Base-by-base conservation (phyloP, 2,329 filamentous ascomycete genomes). In the Botryotinia globosa region DNA sequence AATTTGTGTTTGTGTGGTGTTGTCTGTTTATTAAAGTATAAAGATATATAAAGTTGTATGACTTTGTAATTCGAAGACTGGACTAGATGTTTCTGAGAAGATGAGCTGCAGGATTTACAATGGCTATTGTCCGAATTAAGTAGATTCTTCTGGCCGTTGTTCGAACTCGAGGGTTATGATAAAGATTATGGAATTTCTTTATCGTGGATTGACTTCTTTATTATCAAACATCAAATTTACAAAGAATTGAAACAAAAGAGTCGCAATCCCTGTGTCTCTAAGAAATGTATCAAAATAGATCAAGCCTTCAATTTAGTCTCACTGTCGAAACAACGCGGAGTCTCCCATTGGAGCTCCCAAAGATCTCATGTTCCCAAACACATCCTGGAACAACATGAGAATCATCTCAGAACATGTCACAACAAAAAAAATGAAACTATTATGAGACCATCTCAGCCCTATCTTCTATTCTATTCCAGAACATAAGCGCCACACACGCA, bases 41-140 rank as follows among this genome's bases (percentile, higher is more conserved):
- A 63, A 44, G 16, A 12, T 62, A 16, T 61, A 16, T 39, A n/a
- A n/a, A 25, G 29, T 37, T 34, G 29, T 18, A 22, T 16, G n/a
- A 9, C 14, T 56, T 9, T 29, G 7, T 32, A 29, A 39, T n/a
- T 39, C 22, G 22, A 61, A 61, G 34, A 61, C 22, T 39, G 37
- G 34, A 61, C 58, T 61, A 16, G 58, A 9, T n/a, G 34, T 62
- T 29, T 18, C 16, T 67, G 29, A 12, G 65, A 44, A n/a, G 29
- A 56, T 68, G 20, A n/a, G 3, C 54, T 68, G 45, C 14, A 0
- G 5, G 3, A 25, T 16, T 22, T 32, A 68, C 65, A 68, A 56
- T 68, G 10, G 37, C 3, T 3, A 68, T 68, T 68, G 48, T 68
- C 65, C 65, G 34, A 68, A 32, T 68, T 56, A 68, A 42, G 10